A percentile compares a stretch with the other conserved stretches of the same genome.
phyloP scores from a whole-genome alignment of 768 basidiomycete species.

The Suillus placidus region DNA sequence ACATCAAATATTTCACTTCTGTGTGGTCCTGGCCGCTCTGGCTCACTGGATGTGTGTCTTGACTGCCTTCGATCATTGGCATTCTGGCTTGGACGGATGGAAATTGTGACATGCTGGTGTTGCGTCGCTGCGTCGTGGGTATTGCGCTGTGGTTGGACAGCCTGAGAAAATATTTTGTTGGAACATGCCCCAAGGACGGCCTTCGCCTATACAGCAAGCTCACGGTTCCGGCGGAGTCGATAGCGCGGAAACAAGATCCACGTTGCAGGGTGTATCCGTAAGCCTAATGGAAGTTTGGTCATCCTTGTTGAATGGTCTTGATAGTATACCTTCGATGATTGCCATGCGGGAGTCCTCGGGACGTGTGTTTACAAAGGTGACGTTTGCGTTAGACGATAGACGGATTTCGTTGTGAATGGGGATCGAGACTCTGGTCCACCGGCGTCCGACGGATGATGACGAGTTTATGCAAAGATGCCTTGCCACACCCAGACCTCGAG shows the following conservation, averaged over 20 bases:
- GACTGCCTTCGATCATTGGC: slow-evolving; percentile 61
- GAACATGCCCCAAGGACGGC: slow-evolving; percentile 16
- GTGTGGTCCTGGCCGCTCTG: slow-evolving; percentile 73
- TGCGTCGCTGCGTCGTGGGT: slow-evolving; percentile 15
- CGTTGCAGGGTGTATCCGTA: slow-evolving; percentile 29
- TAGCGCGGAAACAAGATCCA: slow-evolving; percentile 32
- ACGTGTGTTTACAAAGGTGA: slow-evolving; percentile 4
- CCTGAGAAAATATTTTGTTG: slow-evolving; percentile 24
- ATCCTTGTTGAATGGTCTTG: slow-evolving; percentile 18
- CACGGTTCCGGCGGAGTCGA: slow-evolving; percentile 23
- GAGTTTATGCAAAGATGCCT: slow-evolving; percentile 31
- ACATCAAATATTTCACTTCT: slow-evolving; percentile 89
- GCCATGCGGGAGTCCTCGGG: slow-evolving; percentile 2
- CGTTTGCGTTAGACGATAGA: not conserved
- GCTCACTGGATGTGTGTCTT: slow-evolving; percentile 64
- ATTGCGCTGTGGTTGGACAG: slow-evolving; percentile 14
- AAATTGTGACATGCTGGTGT: slow-evolving; percentile 22
- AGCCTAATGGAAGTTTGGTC: slow-evolving; percentile 31
- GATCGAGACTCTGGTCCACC: slow-evolving; percentile 26
- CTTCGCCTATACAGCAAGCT: slow-evolving; percentile 10
- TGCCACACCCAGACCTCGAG: slow-evolving; percentile 39
- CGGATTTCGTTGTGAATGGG: slow-evolving; percentile 13
- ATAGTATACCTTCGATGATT: not conserved
- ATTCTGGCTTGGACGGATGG: slow-evolving; percentile 34
- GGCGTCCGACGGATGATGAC: slow-evolving; percentile 35